A percentile compares a stretch with the other conserved stretches of the same genome.
These are phyloP conservation scores for Penicillium alfredii DNA, from an alignment of 495 filamentous ascomycete genomes.

Conservation along the genomic window DNA sequence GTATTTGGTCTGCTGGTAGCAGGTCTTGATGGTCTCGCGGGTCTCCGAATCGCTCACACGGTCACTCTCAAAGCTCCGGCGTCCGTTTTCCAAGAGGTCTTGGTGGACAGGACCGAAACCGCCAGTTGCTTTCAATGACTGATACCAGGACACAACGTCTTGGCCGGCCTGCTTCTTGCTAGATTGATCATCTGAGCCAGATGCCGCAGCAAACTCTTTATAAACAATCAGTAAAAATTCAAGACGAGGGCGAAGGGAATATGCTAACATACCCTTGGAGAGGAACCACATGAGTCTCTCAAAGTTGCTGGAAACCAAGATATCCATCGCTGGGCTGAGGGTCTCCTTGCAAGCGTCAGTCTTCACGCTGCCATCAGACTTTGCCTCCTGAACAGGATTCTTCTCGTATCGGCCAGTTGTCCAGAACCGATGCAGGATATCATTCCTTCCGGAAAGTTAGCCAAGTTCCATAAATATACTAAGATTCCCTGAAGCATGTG, in stretches of 20 bases:
- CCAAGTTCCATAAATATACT: no score
- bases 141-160: slow-evolving; percentile 61
- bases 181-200: slow-evolving; percentile 3
- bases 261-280: no score
- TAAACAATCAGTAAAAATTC: no score
- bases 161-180: slow-evolving; percentile 50
- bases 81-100: slow-evolving; percentile 51
- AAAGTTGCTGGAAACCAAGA: slow-evolving; percentile 91
- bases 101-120: slow-evolving; percentile 62
- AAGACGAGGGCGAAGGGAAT: no score
- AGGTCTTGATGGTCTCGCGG: slow-evolving; percentile 17
- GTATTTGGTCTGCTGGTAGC: slow-evolving; percentile 40
- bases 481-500: no score
- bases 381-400: slow-evolving; percentile 51
- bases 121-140: slow-evolving; percentile 60
- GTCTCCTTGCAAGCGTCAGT: slow-evolving; percentile 60
- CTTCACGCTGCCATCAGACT: no score
- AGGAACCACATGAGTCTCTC: slow-evolving; percentile 95
- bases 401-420: slow-evolving; percentile 61
- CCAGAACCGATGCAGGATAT: slow-evolving; percentile 75
- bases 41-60: slow-evolving; percentile 8
- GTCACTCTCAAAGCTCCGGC: slow-evolving; percentile 53
- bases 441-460: no score
- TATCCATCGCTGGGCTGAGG: slow-evolving; percentile 90
- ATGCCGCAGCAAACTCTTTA: slow-evolving; percentile 3